A percentile compares a stretch with the other conserved stretches of the same genome.
Evolutionary conservation across 257 asterid species (phyloP).

Genomic region (Solanum corneliomulleri): DNA sequence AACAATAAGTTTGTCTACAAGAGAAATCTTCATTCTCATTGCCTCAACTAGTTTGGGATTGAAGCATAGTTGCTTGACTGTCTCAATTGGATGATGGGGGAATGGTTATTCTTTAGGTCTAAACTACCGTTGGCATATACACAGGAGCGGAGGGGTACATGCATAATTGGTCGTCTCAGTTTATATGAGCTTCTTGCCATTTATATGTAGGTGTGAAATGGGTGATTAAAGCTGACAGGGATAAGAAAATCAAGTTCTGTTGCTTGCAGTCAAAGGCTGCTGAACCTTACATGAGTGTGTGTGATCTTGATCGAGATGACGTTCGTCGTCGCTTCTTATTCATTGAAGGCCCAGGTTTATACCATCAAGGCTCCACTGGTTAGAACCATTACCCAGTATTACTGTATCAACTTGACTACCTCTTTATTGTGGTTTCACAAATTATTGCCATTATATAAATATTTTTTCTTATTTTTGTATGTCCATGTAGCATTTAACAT

Average conservation of each 20-base stretch:
- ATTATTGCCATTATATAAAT: background rate
- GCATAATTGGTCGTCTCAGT: background rate
- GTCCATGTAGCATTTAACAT: background rate
- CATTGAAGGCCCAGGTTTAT: conserved; percentile 66
- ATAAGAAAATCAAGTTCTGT: conserved; percentile 76
- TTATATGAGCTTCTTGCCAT: background rate
- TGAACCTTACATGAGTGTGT: conserved; percentile 61
- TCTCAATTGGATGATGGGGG: background rate
- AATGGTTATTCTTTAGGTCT: background rate
- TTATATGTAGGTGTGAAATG: conserved; percentile 64
- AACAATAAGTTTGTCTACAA: background rate
- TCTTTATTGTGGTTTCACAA: background rate
- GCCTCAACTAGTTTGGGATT: background rate
- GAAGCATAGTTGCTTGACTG: background rate
- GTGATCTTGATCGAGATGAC: conserved; percentile 58
- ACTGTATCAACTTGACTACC: background rate
- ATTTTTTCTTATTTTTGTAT: background rate
- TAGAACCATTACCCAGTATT: background rate
- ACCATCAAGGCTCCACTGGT: conserved; percentile 93
- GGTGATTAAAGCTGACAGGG: conserved; percentile 63
- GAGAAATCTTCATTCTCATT: background rate
- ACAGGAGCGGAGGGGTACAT: background rate
- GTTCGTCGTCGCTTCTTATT: conserved; percentile 78
- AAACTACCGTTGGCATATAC: background rate
- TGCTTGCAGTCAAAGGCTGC: conserved; percentile 91